Base-by-base conservation (phyloP, 495 filamentous ascomycete species). In the Haplographium delicatum region DNA sequence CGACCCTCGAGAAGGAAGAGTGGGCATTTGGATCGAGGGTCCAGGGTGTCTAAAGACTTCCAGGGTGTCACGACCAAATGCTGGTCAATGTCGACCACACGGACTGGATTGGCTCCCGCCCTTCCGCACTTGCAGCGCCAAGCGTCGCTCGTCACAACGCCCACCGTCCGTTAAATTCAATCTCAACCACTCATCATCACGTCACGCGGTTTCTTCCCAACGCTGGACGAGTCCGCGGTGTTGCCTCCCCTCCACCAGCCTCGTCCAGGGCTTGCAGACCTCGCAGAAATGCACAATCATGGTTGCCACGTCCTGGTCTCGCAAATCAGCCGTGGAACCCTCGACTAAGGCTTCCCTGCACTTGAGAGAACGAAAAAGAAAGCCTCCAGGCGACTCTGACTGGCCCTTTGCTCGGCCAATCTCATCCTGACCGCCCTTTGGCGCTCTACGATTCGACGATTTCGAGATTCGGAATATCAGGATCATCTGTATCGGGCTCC, bases 391-490 rank as follows among this genome's bases (percentile, higher is more conserved):
- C 27, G 27, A 16, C 23, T 19, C 2, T 56, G 10, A 45, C 40
- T 54, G 50, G 49, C 26, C 41, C 18, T 16, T 19, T 15, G 44
- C 13, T 23, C 31, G 30, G 25, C 50, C 54, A 53, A 53, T 58
- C 49, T 43, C 4, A 2, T 31, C 11, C 40, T 49, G 54, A 58
- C 54, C 54, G 54, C 54, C 50, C 25, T 49, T 58, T 57, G 26
- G 33, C 44, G 49, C 54, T 43, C 18, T 39, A 50, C 54, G 49
- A 58, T 58, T 58, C 48, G 54, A 34, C 7, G 43, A 52, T 19
- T 1, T 34, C 33, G 44, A 52, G 26, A 52, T 48, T 44, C 35
- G 18, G 46, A 51, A 50, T 28, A n/a, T 7, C 28, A 37, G 31
- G 19, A 47, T 47, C 31, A 30, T n/a, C 24, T 31, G 42, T 3